These are phyloP conservation scores for Phanerochaete sordida DNA, from an alignment of 768 basidiomycete species.

Conservation along the genomic window DNA sequence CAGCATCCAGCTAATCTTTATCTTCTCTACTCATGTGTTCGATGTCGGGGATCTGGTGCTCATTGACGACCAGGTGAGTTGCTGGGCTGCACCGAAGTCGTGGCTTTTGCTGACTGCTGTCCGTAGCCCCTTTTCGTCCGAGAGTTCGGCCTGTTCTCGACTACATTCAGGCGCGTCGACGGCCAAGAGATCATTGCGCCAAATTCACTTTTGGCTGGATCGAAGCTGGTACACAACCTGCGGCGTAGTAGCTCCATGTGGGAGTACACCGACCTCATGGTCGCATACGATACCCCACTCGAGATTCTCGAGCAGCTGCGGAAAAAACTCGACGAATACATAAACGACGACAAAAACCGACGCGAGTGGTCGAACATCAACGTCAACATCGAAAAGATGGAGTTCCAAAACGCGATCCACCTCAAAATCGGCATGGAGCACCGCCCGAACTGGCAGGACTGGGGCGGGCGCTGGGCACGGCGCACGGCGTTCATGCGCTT, in stretches of 20 bases:
- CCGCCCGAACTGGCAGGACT: conserved; percentile 83
- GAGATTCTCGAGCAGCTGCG: conserved; percentile 67
- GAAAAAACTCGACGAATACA: conserved; percentile 53
- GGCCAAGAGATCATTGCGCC: conserved; percentile 80
- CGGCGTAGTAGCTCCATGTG: conserved; percentile 75
- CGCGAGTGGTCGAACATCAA: conserved; percentile 69
- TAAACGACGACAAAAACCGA: conserved; percentile 45
- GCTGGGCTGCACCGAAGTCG: neutral
- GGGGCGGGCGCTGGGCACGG: conserved; percentile 76
- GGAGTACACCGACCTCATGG: conserved; percentile 65
- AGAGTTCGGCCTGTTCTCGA: conserved; percentile 80
- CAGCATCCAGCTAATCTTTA: conserved; percentile 66
- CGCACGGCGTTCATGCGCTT: conserved; percentile 75
- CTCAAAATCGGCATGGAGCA: conserved; percentile 72
- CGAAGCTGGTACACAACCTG: conserved; percentile 77
- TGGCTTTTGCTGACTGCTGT: neutral
- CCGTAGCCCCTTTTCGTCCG: conserved; percentile 49
- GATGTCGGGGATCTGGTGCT: conserved; percentile 81
- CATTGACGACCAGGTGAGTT: conserved; percentile 64
- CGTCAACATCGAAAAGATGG: conserved; percentile 78
- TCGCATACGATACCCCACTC: conserved; percentile 69
- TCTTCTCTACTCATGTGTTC: conserved; percentile 83
- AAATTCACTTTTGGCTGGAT: conserved; percentile 63
- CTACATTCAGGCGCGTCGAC: conserved; percentile 75
- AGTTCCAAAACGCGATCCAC: conserved; percentile 68